phyloP scores from a whole-genome alignment of 768 basidiomycete species.

The Naganishia antarctica region DNA sequence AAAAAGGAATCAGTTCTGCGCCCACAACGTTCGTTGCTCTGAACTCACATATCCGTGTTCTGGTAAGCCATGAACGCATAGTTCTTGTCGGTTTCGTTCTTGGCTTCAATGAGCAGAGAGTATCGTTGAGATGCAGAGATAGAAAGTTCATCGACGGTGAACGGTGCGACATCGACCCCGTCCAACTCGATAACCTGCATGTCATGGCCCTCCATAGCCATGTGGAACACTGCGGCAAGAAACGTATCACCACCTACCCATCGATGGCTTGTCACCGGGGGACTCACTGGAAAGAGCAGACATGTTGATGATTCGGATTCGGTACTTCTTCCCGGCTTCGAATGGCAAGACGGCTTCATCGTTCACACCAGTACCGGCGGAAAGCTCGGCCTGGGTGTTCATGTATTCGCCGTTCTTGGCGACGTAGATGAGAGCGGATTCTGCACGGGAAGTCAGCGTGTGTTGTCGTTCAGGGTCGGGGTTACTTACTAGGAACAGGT shows the following conservation, averaged over 20 bases:
- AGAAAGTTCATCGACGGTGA: conserved; percentile 64
- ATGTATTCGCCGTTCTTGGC: conserved; percentile 65
- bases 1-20: too few relatives aligned
- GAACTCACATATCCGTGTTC: conserved; percentile 72
- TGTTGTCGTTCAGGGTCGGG: neutral
- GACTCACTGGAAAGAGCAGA: conserved; percentile 52
- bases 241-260: too few relatives aligned
- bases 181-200: conserved; percentile 52
- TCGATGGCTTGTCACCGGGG: neutral
- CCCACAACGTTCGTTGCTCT: too few relatives aligned
- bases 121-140: conserved; percentile 87
- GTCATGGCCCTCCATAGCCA: conserved; percentile 50
- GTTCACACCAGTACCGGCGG: conserved; percentile 62
- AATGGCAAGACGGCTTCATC: conserved; percentile 81
- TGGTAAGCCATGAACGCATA: conserved; percentile 61
- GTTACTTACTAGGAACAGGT: conserved; percentile 70
- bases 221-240: conserved; percentile 45
- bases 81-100: conserved; percentile 76
- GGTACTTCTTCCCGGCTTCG: conserved; percentile 80
- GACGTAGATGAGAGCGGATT: conserved; percentile 75
- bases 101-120: conserved; percentile 83
- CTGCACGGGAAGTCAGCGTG: conserved; percentile 50
- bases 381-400: conserved; percentile 55
- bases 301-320: conserved; percentile 81
- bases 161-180: conserved; percentile 64